Evolutionary conservation across 768 basidiomycete species (phyloP).

Genomic region (Tylopilus rubrobrunneus): DNA sequence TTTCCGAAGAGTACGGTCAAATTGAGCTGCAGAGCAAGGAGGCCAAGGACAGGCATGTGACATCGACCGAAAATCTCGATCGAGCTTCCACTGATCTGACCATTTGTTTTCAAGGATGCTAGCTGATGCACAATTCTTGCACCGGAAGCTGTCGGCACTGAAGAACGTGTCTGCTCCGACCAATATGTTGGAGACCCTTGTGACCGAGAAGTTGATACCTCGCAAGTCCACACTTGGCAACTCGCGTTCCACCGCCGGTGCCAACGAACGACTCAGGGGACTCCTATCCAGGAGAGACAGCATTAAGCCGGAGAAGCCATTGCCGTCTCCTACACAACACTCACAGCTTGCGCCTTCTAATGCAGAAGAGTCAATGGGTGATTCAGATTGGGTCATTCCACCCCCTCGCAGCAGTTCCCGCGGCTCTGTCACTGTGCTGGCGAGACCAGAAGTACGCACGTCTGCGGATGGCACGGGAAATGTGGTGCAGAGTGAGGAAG

Average conservation of each 20-base stretch:
- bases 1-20: conserved; percentile 80
- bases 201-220: conserved; percentile 72
- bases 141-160: conserved; percentile 69
- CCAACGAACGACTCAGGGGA: conserved; percentile 38
- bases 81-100: conserved; percentile 12
- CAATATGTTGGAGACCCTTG: conserved; percentile 79
- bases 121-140: conserved; percentile 73
- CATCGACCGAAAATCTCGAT: conserved; percentile 2
- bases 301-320: conserved; percentile 26
- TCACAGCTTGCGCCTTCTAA: conserved; percentile 11
- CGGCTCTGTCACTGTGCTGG: conserved; percentile 4
- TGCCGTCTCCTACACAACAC: conserved; percentile 24
- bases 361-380: conserved; percentile 12
- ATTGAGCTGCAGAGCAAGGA: conserved; percentile 80
- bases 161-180: conserved; percentile 71
- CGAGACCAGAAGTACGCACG: conserved; percentile 3
- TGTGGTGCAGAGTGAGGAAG: conserved; percentile 3
- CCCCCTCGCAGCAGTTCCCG: conserved; percentile 22
- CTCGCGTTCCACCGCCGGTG: conserved; percentile 17
- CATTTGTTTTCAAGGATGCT: conserved; percentile 53
- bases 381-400: conserved; percentile 19
- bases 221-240: conserved; percentile 30
- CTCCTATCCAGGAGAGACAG: conserved; percentile 31
- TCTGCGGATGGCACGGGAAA: conserved; percentile 5
- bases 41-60: conserved; percentile 74